Conservation (phyloP, 2,329 filamentous ascomycete genomes). For the Penicillium corylophilum region DNA sequence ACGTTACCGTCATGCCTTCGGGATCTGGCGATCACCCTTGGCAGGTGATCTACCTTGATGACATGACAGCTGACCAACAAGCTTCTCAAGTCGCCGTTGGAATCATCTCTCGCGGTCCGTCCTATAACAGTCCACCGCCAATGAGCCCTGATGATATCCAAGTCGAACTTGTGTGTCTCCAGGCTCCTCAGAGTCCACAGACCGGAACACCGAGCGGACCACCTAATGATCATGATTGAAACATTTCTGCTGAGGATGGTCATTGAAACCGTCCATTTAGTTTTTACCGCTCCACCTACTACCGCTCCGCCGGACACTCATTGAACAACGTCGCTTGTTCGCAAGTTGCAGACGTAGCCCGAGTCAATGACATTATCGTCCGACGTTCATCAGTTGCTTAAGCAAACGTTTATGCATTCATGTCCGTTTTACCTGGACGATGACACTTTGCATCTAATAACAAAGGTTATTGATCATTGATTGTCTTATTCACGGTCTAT, state of each 20-base stretch:
- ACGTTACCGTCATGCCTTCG: conserved; percentile 29
- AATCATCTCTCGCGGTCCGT: conserved; percentile 36
- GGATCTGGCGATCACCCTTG: conserved; percentile 32
- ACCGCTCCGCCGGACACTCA: neutral
- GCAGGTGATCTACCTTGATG: conserved; percentile 39
- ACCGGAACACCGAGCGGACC: conserved; percentile 21
- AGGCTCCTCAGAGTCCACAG: conserved; percentile 38
- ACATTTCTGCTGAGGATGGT: neutral
- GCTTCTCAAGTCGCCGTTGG: conserved; percentile 39
- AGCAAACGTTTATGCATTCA: neutral
- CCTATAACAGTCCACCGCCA: conserved; percentile 26
- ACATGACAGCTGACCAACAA: conserved; percentile 33
- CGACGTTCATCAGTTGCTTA: too few relatives aligned
- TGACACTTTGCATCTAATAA: neutral
- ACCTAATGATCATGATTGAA: conserved; percentile 20
- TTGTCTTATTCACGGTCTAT: neutral
- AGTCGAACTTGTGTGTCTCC: conserved; percentile 38
- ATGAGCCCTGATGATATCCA: conserved; percentile 31
- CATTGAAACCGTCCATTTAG: neutral
- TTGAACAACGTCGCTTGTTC: neutral
- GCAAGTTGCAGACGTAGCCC: too few relatives aligned
- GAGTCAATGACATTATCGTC: neutral
- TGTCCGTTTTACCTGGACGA: neutral
- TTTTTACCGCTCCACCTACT: neutral
- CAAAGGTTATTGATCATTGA: neutral